Evolutionary conservation across 495 filamentous ascomycete genomes (phyloP), one percentile per base, ranked within the genome.

Genomic region (Elaphomyces granulatus): DNA sequence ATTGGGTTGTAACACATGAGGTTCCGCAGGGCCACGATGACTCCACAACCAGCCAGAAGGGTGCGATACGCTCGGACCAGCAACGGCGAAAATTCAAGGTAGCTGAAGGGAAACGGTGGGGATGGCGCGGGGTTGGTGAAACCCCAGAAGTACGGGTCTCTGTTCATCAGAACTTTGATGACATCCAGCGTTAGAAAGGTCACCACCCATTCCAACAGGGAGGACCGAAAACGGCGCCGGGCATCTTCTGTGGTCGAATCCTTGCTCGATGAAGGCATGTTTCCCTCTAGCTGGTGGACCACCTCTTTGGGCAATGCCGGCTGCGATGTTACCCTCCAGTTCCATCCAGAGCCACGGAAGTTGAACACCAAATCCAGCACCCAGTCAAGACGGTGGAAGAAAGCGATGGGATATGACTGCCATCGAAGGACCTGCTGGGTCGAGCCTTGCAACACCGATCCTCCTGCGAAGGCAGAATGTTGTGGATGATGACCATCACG

Each of bases 311-410:
- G 41, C 19, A 80, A 64, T 8, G 72, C 67, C 6, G 75, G 75
- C 2, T 83, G 52, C 16, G 64, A 66, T 8, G 72, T 54, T 36
- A 74, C 70, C 12, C 76, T 69, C 69, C 75, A 83, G 49, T 79
- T 83, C 84, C 84, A 94, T 47, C 83, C 81, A 7, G 77, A 70
- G 0, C 82, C 78, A 19, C 83, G 66, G 49, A 86, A 77, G 44
- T 78, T 80, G 43, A 68, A 67, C 31, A 78, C 58, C 14, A 90
- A 55, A 37, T 84, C 81, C 9, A 72, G 53, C 8, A 70, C 68
- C 84, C 85, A 94, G 40, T 74, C 70, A 12, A 92, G 48, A 2
- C 86, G 77, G 43, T 77, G 68, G 9, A 50, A 41, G 34, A 87
- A 67, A 2, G 62, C 55, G 12, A 59, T 41, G 3, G 86, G 87